Percentiles rank a stretch among this genome's conserved stretches.
phyloP scores from a whole-genome alignment of 768 basidiomycete species.

The Termitomyces eurrhizus region DNA sequence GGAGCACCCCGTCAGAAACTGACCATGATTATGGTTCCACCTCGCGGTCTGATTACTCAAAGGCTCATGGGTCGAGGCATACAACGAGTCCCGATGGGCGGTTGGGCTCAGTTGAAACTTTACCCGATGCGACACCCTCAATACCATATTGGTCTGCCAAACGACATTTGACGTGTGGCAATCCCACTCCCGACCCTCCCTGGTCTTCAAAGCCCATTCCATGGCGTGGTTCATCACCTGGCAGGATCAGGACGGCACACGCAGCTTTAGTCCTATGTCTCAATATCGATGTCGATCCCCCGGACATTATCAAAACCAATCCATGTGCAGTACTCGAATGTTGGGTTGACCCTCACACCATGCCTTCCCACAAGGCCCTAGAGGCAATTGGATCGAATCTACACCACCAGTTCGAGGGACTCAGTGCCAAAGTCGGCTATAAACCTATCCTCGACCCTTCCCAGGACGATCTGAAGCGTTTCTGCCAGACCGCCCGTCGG shows the following conservation, averaged over 20 bases:
- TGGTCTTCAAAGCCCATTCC: constrained; percentile 63
- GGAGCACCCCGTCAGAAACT: constrained; percentile 50
- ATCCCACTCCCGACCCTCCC: constrained; percentile 68
- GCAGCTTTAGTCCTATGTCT: constrained; percentile 89
- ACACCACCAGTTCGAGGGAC: constrained; percentile 92
- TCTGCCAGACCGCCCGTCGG: constrained; percentile 79
- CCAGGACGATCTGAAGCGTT: constrained; percentile 87
- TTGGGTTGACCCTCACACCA: constrained; percentile 94
- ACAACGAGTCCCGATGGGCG: constrained; percentile 32
- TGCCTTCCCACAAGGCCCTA: constrained; percentile 90
- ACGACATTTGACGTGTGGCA: constrained; percentile 87
- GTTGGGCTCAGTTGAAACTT: constrained; percentile 41
- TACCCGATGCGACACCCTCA: constrained; percentile 50
- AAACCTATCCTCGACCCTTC: constrained; percentile 95
- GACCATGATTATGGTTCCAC: constrained; percentile 47
- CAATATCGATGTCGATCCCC: constrained; percentile 97
- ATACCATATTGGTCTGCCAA: constrained; percentile 86
- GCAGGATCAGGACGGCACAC: constrained; percentile 87
- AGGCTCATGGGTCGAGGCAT: constrained; percentile 29
- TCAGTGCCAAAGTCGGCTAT: constrained; percentile 91
- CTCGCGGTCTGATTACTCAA: constrained; percentile 42
- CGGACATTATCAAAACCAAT: constrained; percentile 95
- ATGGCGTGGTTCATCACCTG: constrained; percentile 79
- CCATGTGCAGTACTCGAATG: constrained; percentile 94
- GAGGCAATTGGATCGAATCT: constrained; percentile 92